Evolutionary conservation across 2,329 filamentous ascomycete genomes (phyloP), one percentile per base, ranked within the genome.

Genomic region (Magnaporthiopsis incrustans): DNA sequence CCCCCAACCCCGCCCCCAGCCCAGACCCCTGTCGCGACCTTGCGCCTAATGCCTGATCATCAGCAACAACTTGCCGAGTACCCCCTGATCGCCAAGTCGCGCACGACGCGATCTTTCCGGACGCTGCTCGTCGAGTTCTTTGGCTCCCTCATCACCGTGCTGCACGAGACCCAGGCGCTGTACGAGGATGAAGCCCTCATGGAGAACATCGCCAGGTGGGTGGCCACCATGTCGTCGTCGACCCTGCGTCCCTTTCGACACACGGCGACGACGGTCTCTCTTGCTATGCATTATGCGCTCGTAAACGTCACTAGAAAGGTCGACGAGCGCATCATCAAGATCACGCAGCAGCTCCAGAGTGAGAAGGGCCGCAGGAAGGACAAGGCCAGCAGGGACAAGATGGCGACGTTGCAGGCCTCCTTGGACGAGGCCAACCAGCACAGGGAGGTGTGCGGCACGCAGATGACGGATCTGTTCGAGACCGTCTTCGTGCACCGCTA

Each of bases 401-500:
- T 92, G 27, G 82, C 86, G 61, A 87, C 89, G 15, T 86, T 95
- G 30, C 86, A 96, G 72, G 81, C 85, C 57, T 89, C 86, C 64
- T 81, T 94, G 56, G 82, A 89, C 58, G 85, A 92, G 68, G 87
- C 88, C 50, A 87, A 88, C 67, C 79, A 85, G 66, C 88, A 87
- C 71, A 83, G 91, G 44, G 87, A 91, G 65, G 79, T 83, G 15
- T 85, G 92, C 63, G 88, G 91, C 67, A 83, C 84, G 35, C 82
- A 88, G 66, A 87, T 98, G 65, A 89, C 89, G 68, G 92, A 96
- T 68, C 91, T 92, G 70, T 96, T 98, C 72, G 90, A 97, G 69
- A 90, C 91, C 2, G 88, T 98, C 60, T 99, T 97, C 73, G 89
- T 97, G 35, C 94, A 99, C 76, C 88, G 95, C 60, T 99, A 98